These are phyloP conservation scores for Crithidia expoeki DNA, from an alignment of 208 protist species.

Conservation along the genomic window DNA sequence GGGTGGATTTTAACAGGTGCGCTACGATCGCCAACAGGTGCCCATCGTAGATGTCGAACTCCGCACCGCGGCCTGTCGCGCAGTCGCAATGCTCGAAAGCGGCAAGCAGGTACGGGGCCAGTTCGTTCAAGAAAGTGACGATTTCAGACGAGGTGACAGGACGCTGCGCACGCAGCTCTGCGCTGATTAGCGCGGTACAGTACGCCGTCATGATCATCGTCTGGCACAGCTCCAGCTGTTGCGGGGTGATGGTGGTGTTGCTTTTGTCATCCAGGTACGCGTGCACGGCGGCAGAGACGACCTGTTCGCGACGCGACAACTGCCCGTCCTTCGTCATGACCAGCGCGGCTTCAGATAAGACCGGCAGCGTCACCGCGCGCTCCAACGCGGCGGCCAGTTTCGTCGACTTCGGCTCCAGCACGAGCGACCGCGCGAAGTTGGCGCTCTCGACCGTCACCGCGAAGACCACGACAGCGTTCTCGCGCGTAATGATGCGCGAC, in stretches of 20 bases:
- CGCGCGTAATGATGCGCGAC: constrained; percentile 79
- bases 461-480: constrained; percentile 87
- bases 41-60: constrained; percentile 82
- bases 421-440: constrained; percentile 64
- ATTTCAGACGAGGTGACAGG: constrained; percentile 35
- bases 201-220: constrained; percentile 68
- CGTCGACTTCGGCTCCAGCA: constrained; percentile 46
- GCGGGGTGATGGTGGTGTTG: constrained; percentile 9
- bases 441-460: constrained; percentile 67
- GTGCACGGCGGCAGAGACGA: constrained; percentile 64
- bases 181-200: constrained; percentile 45
- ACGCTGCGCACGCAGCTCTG: constrained; percentile 64
- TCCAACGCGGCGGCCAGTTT: constrained; percentile 54
- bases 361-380: constrained; percentile 43
- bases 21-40: constrained; percentile 68
- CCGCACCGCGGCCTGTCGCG: constrained; percentile 46
- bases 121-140: constrained; percentile 50
- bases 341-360: constrained; percentile 39
- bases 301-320: constrained; percentile 63
- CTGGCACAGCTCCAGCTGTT: constrained; percentile 67
- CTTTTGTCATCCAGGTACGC: constrained; percentile 52
- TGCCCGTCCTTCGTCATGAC: constrained; percentile 48
- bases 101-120: constrained; percentile 67
- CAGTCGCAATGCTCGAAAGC: constrained; percentile 51
- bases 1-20: constrained; percentile 45